Evolutionary conservation across 1,284 basidiomycete species (phyloP), one percentile per base, ranked within the genome.

Genomic region (Marasmius tenuissimus): DNA sequence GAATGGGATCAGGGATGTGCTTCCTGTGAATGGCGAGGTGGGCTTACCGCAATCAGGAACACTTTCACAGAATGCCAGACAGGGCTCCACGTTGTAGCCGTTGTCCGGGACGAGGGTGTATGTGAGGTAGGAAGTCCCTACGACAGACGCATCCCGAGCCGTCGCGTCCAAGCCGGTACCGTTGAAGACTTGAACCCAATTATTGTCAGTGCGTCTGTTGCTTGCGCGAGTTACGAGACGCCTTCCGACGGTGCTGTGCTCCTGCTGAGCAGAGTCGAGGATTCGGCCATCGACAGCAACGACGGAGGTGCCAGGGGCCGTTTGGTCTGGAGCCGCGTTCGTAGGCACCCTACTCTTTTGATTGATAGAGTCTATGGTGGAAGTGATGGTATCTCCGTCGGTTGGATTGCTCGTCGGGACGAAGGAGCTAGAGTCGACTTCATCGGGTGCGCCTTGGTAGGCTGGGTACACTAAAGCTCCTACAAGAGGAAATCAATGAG

Each of bases 41-140:
- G 10, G 70, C 74, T 50, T 63, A 77, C 78, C 77, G 68, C 78
- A 80, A 11, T 65, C 67, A 1, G 69, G 52, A 9, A 76, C 70
- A 7, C 68, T 63, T 37, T 71, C 68, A 55, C 77, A 79, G 63
- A 73, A 76, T 1, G 64, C 64, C 48, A 77, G 71, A 66, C 78
- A 79, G 38, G 64, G 77, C 39, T 75, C 68, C 47, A 78, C 67
- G 62, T 74, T 68, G 67, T 80, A 79, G 0, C 76, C 78, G 11
- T 70, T 64, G 63, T 78, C 79, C 38, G 68, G 65, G 12, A 80
- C 72, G 42, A 78, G 63, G 2, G 73, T 76, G 63, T 74, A 79
- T 8, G 77, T 78, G 40, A 80, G 67, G 63, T 77, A 78, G 10
- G 77, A 76, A 5, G 76, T 79, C 8, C 78, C 79, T 67, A 81